A percentile compares a stretch with the other conserved stretches of the same genome.
Evolutionary conservation across 225 moss, liverwort and hornwort species (phyloP).

Genomic region (Polytrichum commune): DNA sequence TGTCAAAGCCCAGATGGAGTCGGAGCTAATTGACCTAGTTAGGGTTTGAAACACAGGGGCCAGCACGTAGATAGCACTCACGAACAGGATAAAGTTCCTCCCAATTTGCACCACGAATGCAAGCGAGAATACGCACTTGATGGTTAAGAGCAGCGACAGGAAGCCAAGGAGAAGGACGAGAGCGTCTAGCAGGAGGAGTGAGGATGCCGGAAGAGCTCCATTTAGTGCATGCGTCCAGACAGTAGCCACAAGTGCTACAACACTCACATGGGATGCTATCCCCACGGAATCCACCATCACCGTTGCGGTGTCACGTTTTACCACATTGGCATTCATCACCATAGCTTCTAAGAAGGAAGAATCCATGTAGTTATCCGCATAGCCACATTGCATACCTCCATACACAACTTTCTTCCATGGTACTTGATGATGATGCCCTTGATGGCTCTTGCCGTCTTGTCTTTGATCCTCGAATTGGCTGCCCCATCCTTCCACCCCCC

Average conservation of each 20-base stretch:
- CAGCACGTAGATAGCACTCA: slow-evolving; percentile 78
- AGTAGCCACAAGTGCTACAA: slow-evolving; percentile 84
- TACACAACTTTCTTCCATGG: slow-evolving; percentile 85
- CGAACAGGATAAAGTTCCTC: slow-evolving; percentile 76
- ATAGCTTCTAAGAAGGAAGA: slow-evolving; percentile 75
- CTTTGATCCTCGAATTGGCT: slow-evolving; percentile 22
- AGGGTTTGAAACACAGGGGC: slow-evolving; percentile 93
- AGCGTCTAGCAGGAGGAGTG: slow-evolving; percentile 67
- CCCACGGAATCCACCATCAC: slow-evolving; percentile 91
- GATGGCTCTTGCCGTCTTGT: slow-evolving; percentile 9
- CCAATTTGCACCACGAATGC: slow-evolving; percentile 37
- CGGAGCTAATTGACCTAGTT: slow-evolving; percentile 87
- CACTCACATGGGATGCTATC: slow-evolving; percentile 83
- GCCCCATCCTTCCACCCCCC: slow-evolving; percentile 12
- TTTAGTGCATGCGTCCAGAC: slow-evolving; percentile 87
- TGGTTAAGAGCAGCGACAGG: slow-evolving; percentile 53
- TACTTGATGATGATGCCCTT: background rate
- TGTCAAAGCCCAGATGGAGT: slow-evolving; percentile 96
- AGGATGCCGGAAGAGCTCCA: slow-evolving; percentile 58
- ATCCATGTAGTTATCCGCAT: slow-evolving; percentile 86
- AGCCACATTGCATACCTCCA: slow-evolving; percentile 79
- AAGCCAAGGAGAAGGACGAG: slow-evolving; percentile 65
- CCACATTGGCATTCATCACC: slow-evolving; percentile 87
- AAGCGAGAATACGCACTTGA: slow-evolving; percentile 42
- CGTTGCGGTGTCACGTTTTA: slow-evolving; percentile 69